Conservation (phyloP, 805 yeast genomes). For the Yarrowia divulgata region DNA sequence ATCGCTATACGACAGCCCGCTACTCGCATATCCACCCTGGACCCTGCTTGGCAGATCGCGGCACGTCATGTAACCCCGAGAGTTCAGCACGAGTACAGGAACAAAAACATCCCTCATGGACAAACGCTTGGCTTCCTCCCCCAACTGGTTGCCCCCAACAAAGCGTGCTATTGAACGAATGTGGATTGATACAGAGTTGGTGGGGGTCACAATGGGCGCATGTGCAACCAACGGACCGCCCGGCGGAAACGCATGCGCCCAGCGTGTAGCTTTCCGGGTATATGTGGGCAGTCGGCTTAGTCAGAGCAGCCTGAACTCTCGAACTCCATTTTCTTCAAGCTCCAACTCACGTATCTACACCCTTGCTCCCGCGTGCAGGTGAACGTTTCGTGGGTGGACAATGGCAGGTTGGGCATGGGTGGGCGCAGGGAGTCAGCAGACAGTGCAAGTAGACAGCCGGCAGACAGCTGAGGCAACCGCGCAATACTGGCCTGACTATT, state of each 20-base stretch:
- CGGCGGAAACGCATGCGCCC: neutral
- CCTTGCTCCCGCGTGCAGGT: conserved; percentile 34
- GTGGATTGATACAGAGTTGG: neutral
- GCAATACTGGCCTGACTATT: neutral
- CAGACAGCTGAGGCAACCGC: neutral
- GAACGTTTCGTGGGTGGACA: conserved; percentile 8
- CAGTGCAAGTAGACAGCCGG: too few species aligned
- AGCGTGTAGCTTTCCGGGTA: neutral
- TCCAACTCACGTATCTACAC: conserved; percentile 7
- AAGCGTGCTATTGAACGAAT: neutral
- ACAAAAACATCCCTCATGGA: too few species aligned
- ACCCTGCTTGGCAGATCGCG: conserved; percentile 30
- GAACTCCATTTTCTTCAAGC: too few species aligned
- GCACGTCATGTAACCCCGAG: conserved; percentile 15
- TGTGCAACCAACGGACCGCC: conserved; percentile 22
- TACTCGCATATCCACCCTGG: conserved; percentile 6
- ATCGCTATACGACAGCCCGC: conserved; percentile 9
- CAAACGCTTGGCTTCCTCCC: too few species aligned
- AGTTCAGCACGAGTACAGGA: neutral
- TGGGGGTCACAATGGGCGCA: conserved; percentile 13
- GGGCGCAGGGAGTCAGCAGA: too few species aligned
- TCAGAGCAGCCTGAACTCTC: neutral
- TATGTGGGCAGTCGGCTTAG: neutral
- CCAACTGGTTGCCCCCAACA: neutral
- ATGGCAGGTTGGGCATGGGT: neutral